phyloP scores from a whole-genome alignment of 208 protist species.

The Trypanosoma scelopori region DNA sequence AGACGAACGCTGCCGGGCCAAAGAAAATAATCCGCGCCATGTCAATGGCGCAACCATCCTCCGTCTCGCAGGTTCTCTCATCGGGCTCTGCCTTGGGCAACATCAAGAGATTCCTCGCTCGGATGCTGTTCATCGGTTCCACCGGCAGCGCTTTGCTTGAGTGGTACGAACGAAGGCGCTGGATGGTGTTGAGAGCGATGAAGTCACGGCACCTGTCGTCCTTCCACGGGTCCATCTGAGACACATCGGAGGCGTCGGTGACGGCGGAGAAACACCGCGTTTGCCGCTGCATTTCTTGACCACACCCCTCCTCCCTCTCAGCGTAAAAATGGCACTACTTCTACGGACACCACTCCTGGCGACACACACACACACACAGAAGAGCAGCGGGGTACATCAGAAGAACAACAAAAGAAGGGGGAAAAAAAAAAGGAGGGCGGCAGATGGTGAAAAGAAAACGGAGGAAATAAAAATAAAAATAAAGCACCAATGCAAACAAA shows the following conservation, averaged over 20 bases:
- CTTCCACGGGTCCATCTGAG: constrained; percentile 81
- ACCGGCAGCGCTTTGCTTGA: constrained; percentile 43
- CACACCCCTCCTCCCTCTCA: too few species aligned
- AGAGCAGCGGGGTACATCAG: too few species aligned
- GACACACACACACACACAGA: too few species aligned
- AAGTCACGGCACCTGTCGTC: constrained; percentile 82
- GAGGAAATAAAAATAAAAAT: too few species aligned
- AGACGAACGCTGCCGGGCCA: constrained; percentile 56
- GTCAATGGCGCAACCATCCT: constrained; percentile 54
- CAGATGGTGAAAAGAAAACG: too few species aligned
- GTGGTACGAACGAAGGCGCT: constrained; percentile 77
- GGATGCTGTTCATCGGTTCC: constrained; percentile 53
- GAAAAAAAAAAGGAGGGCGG: too few species aligned
- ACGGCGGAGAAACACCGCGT: neutral
- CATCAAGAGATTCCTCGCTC: constrained; percentile 64
- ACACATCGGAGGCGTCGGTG: constrained; percentile 23
- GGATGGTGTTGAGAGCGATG: constrained; percentile 82
- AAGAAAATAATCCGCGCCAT: constrained; percentile 66
- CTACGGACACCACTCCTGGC: too few species aligned
- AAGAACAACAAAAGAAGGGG: too few species aligned
- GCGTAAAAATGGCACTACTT: too few species aligned
- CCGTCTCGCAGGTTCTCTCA: constrained; percentile 47
- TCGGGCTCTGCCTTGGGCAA: constrained; percentile 59
- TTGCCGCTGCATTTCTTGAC: constrained; percentile 7
- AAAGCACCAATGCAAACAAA: too few species aligned